Evolutionary conservation across 805 yeast genomes (phyloP).

Genomic region (Pichia cabralensis): DNA sequence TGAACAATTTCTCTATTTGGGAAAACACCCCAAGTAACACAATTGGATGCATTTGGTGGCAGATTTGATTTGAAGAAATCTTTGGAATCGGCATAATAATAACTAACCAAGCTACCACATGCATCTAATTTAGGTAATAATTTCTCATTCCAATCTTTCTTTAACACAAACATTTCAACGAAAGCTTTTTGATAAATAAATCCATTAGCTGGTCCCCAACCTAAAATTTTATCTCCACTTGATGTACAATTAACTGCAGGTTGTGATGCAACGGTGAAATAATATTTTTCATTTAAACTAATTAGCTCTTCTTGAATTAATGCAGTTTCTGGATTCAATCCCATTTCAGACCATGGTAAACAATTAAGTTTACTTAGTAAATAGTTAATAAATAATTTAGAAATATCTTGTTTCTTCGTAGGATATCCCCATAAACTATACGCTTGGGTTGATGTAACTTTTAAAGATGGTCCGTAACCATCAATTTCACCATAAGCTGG

Average conservation of each 20-base stretch:
- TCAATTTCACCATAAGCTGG: conserved; percentile 98
- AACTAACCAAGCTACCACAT: conserved; percentile 45
- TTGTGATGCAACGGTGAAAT: conserved; percentile 88
- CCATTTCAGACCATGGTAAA: conserved; percentile 88
- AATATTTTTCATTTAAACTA: conserved; percentile 61
- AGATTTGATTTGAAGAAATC: conserved; percentile 56
- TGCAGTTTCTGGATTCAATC: conserved; percentile 82
- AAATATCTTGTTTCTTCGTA: conserved; percentile 44
- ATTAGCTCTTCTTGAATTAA: conserved; percentile 86
- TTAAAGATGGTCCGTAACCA: conserved; percentile 90
- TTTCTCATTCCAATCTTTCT: conserved; percentile 51
- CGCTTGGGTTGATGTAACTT: conserved; percentile 60
- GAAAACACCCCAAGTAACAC: conserved; percentile 98
- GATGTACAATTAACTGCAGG: conserved; percentile 80
- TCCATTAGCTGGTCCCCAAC: conserved; percentile 96
- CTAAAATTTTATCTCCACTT: conserved; percentile 80
- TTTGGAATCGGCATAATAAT: conserved; percentile 58
- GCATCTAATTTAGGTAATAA: conserved; percentile 44
- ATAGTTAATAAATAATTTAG: conserved; percentile 59
- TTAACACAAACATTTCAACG: conserved; percentile 80
- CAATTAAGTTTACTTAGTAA: conserved; percentile 65
- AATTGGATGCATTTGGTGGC: conserved; percentile 48
- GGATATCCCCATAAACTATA: conserved; percentile 77
- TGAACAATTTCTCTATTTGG: conserved; percentile 84
- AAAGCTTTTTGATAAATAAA: conserved; percentile 86